These are phyloP conservation scores for Saccharomycopsis oosterbeekiorum DNA, from an alignment of 805 yeast genomes.

Conservation along the genomic window DNA sequence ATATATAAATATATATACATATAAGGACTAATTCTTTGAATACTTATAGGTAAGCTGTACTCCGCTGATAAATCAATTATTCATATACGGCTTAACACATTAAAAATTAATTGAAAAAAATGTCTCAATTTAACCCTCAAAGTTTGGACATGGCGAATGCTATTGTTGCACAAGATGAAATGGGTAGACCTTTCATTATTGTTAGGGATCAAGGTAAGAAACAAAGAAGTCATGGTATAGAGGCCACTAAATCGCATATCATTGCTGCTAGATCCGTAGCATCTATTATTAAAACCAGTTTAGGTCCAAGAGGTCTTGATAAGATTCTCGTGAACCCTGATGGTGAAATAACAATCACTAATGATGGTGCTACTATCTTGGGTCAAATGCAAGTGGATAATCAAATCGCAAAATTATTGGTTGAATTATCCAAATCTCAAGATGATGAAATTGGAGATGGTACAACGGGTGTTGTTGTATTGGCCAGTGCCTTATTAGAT, in stretches of 20 bases:
- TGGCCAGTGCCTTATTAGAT: slow-evolving; percentile 89
- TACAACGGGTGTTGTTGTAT: slow-evolving; percentile 96
- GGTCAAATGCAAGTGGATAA: slow-evolving; percentile 93
- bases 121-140: slow-evolving; percentile 30
- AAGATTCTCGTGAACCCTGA: slow-evolving; percentile 92
- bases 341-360: slow-evolving; percentile 96
- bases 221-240: slow-evolving; percentile 62
- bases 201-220: slow-evolving; percentile 75
- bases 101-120: neutral
- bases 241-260: slow-evolving; percentile 79
- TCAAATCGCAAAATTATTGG: slow-evolving; percentile 91
- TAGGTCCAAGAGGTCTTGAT: slow-evolving; percentile 98
- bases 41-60: too few species aligned
- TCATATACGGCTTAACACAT: neutral
- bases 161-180: slow-evolving; percentile 97
- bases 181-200: slow-evolving; percentile 97
- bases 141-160: slow-evolving; percentile 94
- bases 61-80: neutral
- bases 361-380: slow-evolving; percentile 86
- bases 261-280: slow-evolving; percentile 99
- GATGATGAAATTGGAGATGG: slow-evolving; percentile 99
- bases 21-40: neutral
- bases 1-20: too few species aligned
- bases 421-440: slow-evolving; percentile 87
- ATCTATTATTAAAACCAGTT: slow-evolving; percentile 85